Evolutionary conservation across 2,329 filamentous ascomycete species (phyloP), one percentile per base, ranked within the genome.

Genomic region (Trichoderma gracile): DNA sequence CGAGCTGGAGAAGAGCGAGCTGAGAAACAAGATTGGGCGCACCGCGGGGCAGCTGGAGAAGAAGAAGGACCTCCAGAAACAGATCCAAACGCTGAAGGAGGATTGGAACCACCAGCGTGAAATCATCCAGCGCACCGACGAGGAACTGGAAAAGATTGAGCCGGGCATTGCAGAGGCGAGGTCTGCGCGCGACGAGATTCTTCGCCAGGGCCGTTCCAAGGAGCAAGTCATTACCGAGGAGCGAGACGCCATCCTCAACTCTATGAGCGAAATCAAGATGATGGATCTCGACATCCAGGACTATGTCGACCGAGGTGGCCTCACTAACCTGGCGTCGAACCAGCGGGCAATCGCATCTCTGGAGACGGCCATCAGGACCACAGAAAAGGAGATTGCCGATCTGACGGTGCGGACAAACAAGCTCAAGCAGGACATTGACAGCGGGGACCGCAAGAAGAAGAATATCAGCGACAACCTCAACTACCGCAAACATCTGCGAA

Each of bases 381-480:
- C 89, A 15, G 90, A 96, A 71, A 80, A 79, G 19, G 90, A 95
- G 68, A 87, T 91, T 72, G 79, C 79, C 14, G 80, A 86, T 52
- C 79, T 95, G 59, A 89, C 88, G 2, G 81, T 84, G 25, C 85
- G 89, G 63, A 87, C 91, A 66, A 95, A 96, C 76, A 88, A 88
- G 69, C 83, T 97, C 57, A 89, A 90, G 68, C 85, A 90, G 55
- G 89, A 92, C 59, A 84, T 93, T 58, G 86, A 88, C 70, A 92
- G 93, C 71, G 90, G 91, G 64, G 90, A 93, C 68, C 87, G 89
- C 65, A 93, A 89, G 63, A 94, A 93, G 78, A 89, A 91, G 71
- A 93, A 91, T 68, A 97, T 99, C 70, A 83, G 82, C 23, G 93
- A 98, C 74, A 99, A 99, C 71, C 80, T 98, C 58, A 88, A 88